Evolutionary conservation across 306 rosid genomes (phyloP).

Genomic region (Lupinus albus): DNA sequence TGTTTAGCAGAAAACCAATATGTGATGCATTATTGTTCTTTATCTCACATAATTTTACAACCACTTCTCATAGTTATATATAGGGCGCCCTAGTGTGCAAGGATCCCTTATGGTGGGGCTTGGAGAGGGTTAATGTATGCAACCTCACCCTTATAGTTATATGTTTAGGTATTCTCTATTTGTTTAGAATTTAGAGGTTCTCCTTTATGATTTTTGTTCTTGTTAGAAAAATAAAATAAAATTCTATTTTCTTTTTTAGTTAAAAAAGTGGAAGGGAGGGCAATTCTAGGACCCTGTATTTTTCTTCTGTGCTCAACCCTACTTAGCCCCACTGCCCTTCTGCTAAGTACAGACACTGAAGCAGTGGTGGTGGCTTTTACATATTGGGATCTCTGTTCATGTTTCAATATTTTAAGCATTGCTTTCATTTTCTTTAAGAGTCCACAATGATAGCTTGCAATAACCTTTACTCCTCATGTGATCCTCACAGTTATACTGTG

Average conservation of each 20-base stretch:
- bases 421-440: slow-evolving; percentile 27
- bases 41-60: slow-evolving; percentile 1
- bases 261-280: slow-evolving; percentile 22
- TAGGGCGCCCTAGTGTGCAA: too few relatives aligned
- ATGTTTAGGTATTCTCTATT: slow-evolving; percentile 15
- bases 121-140: too few relatives aligned
- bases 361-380: slow-evolving; percentile 14
- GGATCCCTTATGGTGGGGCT: too few relatives aligned
- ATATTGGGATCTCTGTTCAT: slow-evolving; percentile 35
- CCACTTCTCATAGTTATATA: slow-evolving; percentile 16
- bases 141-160: too few relatives aligned
- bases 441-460: slow-evolving; percentile 30
- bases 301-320: slow-evolving; percentile 16
- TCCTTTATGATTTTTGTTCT: slow-evolving; percentile 1
- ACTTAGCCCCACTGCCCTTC: slow-evolving; percentile 4
- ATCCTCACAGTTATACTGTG: slow-evolving; percentile 71
- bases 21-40: slow-evolving; percentile 24
- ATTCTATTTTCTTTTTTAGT: slow-evolving; percentile 17
- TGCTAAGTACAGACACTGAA: slow-evolving; percentile 22
- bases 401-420: slow-evolving; percentile 26
- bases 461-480: slow-evolving; percentile 42
- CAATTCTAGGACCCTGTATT: slow-evolving; percentile 25
- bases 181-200: slow-evolving; percentile 4
- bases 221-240: not conserved
- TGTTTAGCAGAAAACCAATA: slow-evolving; percentile 18